Conservation (phyloP, 116 monocot genomes). For the Posidonia oceanica region DNA sequence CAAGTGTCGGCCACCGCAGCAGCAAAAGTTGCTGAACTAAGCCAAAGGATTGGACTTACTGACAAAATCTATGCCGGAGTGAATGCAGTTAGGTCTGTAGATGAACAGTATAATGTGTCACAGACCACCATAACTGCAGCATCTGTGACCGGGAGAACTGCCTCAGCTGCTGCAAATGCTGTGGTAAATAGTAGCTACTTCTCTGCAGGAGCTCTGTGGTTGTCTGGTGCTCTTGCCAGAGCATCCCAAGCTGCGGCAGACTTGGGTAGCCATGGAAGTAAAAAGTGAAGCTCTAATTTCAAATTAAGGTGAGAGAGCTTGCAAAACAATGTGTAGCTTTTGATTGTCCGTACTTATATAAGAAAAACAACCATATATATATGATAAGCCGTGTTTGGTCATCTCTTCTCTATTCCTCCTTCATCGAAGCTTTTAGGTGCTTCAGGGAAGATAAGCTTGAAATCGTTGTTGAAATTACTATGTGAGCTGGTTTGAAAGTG, state of each 20-base stretch:
- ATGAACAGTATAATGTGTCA: slow-evolving; percentile 42
- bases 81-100: slow-evolving; percentile 30
- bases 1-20: slow-evolving; percentile 42
- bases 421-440: no score
- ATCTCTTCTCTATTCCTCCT: no score
- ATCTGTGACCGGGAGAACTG: slow-evolving; percentile 46
- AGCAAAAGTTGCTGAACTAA: slow-evolving; percentile 37
- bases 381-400: no score
- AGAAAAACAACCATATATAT: no score
- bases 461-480: no score
- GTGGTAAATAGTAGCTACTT: slow-evolving; percentile 53
- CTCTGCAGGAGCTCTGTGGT: slow-evolving; percentile 44
- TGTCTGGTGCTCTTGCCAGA: slow-evolving; percentile 37
- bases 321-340: background rate
- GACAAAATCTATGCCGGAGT: slow-evolving; percentile 49
- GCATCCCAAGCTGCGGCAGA: slow-evolving; percentile 40
- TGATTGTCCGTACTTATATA: no score
- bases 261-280: slow-evolving; percentile 4
- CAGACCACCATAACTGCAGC: slow-evolving; percentile 43
- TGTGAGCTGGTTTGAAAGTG: no score
- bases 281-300: background rate
- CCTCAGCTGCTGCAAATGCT: slow-evolving; percentile 23
- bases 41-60: slow-evolving; percentile 37
- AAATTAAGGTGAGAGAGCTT: background rate
- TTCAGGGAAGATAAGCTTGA: no score